A percentile compares a stretch with the other conserved stretches of the same genome.
phyloP scores from a whole-genome alignment of 495 filamentous ascomycete species.

The Xylaria curta region DNA sequence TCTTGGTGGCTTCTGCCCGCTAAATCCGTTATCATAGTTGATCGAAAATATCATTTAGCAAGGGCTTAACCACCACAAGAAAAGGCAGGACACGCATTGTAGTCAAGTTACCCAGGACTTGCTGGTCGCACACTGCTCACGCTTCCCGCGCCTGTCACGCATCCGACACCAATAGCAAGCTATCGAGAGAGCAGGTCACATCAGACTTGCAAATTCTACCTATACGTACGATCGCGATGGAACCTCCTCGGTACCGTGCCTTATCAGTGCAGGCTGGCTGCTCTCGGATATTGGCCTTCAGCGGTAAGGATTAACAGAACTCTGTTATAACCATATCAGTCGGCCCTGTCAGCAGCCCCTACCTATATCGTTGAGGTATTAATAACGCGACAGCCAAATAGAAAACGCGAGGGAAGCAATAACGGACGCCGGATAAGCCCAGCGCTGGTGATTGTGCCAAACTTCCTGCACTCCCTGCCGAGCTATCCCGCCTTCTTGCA shows the following conservation, averaged over 20 bases:
- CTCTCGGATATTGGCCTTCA: conserved; percentile 12
- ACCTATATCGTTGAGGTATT: conserved; percentile 40
- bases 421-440: conserved; percentile 30
- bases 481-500: neutral
- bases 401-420: conserved; percentile 21
- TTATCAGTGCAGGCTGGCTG: conserved; percentile 22
- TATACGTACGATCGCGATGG: conserved; percentile 13
- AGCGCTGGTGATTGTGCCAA: conserved; percentile 14
- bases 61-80: neutral
- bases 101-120: neutral
- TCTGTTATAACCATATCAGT: conserved; percentile 23
- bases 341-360: conserved; percentile 23
- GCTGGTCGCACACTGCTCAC: conserved; percentile 1
- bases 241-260: conserved; percentile 10
- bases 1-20: neutral
- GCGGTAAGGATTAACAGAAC: conserved; percentile 16
- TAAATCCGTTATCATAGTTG: neutral
- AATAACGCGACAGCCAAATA: conserved; percentile 35
- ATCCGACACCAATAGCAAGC: neutral
- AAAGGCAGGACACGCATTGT: conserved; percentile 3
- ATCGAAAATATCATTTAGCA: neutral
- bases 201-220: conserved; percentile 5
- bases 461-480: conserved; percentile 13
- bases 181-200: neutral
- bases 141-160: conserved; percentile 10